phyloP scores from a whole-genome alignment of 1,284 basidiomycete species.

The Pseudozyma thailandica region DNA sequence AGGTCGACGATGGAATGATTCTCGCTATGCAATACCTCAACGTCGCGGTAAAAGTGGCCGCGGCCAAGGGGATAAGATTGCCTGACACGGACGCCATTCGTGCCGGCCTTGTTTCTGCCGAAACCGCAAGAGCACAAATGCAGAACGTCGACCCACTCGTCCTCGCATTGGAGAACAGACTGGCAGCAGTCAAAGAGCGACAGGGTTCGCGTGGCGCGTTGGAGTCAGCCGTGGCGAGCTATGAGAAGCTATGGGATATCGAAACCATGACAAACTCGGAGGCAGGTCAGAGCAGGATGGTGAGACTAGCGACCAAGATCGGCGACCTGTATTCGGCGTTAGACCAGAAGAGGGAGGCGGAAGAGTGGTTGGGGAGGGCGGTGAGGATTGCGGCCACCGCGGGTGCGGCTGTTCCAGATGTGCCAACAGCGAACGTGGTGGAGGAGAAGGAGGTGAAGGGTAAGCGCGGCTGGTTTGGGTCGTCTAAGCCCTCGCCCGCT shows the following conservation, averaged over 20 bases:
- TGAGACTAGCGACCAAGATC: constrained; percentile 57
- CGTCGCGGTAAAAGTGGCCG: constrained; percentile 48
- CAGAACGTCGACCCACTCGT: constrained; percentile 44
- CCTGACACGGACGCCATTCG: constrained; percentile 46
- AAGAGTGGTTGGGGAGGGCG: constrained; percentile 48
- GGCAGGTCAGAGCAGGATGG: constrained; percentile 18
- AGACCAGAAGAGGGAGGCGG: constrained; percentile 32
- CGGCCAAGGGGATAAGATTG: constrained; percentile 47
- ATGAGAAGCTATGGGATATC: constrained; percentile 41
- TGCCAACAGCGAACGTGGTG: neutral
- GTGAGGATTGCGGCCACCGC: constrained; percentile 44
- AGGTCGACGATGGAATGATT: constrained; percentile 47
- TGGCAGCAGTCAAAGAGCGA: constrained; percentile 43
- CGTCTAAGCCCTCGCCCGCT: neutral
- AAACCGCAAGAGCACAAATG: constrained; percentile 36
- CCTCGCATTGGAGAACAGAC: constrained; percentile 29
- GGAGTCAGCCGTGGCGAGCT: constrained; percentile 27
- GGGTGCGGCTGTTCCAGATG: constrained; percentile 10
- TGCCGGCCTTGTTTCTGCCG: constrained; percentile 22
- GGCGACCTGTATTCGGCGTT: constrained; percentile 46
- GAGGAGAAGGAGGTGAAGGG: constrained; percentile 4
- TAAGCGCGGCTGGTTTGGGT: constrained; percentile 15
- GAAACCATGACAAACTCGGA: neutral
- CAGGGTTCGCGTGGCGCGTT: constrained; percentile 36
- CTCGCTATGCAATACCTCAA: constrained; percentile 55